Evolutionary conservation across 2,329 filamentous ascomycete genomes (phyloP).

Genomic region (Curvularia spicifera): DNA sequence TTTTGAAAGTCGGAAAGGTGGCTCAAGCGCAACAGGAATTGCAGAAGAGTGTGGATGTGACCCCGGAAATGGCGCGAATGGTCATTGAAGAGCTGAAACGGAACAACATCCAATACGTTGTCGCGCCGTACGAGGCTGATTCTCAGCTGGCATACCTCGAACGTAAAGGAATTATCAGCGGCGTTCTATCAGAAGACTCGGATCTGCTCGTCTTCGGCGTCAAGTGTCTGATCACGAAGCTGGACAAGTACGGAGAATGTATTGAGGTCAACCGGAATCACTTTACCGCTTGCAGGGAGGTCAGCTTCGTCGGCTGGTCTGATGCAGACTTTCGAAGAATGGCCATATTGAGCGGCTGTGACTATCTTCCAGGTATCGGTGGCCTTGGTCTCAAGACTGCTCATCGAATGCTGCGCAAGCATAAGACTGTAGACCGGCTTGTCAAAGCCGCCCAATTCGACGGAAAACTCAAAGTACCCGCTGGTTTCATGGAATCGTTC

Average conservation of each 20-base stretch:
- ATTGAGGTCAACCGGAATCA: constrained; percentile 89
- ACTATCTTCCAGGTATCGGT: constrained; percentile 86
- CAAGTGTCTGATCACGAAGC: constrained; percentile 86
- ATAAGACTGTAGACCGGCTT: constrained; percentile 84
- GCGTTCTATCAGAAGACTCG: constrained; percentile 94
- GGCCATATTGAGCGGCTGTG: constrained; percentile 95
- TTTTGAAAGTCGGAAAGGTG: constrained; percentile 80
- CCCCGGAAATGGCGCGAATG: constrained; percentile 90
- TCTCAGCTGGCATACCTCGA: constrained; percentile 96
- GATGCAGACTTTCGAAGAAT: constrained; percentile 91
- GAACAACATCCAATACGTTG: constrained; percentile 80
- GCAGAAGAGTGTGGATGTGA: constrained; percentile 94
- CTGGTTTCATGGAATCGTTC: constrained; percentile 81
- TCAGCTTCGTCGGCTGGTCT: constrained; percentile 90
- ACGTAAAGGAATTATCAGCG: constrained; percentile 79
- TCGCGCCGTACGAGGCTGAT: constrained; percentile 96
- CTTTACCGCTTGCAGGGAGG: constrained; percentile 85
- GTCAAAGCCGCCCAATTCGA: constrained; percentile 87
- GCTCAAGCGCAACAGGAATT: constrained; percentile 83
- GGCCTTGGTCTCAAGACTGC: constrained; percentile 93
- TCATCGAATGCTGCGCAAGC: constrained; percentile 85
- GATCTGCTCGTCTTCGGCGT: constrained; percentile 95
- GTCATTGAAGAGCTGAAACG: constrained; percentile 91
- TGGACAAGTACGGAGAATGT: constrained; percentile 92
- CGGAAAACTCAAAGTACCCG: constrained; percentile 79